phyloP scores from a whole-genome alignment of 1,139 yeast genomes.

The Hansenula anomala region DNA sequence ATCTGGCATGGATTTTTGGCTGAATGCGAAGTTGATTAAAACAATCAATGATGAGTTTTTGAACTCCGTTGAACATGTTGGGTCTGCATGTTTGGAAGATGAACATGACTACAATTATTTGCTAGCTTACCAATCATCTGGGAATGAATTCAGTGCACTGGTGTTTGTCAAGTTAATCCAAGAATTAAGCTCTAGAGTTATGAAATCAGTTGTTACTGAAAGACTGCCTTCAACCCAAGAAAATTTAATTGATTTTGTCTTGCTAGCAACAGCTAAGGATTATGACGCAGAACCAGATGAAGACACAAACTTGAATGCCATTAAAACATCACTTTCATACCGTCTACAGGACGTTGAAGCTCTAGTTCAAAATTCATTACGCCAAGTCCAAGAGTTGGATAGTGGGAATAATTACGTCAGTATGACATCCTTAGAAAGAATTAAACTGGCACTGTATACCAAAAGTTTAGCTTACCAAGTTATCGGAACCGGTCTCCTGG shows the following conservation, averaged over 20 bases:
- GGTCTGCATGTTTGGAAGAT: slow-evolving; percentile 14
- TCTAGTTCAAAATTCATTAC: slow-evolving; percentile 26
- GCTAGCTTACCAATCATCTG: slow-evolving; percentile 19
- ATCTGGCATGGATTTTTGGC: not conserved
- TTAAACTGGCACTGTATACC: slow-evolving; percentile 35
- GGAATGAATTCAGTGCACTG: slow-evolving; percentile 21
- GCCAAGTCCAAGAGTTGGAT: slow-evolving; percentile 32
- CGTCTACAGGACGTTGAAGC: slow-evolving; percentile 21
- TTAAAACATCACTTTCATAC: slow-evolving; percentile 6
- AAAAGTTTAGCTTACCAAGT: slow-evolving; percentile 40
- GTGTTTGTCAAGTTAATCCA: slow-evolving; percentile 18
- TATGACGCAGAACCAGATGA: slow-evolving; percentile 15
- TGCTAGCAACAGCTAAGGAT: slow-evolving; percentile 10
- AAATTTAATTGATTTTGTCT: slow-evolving; percentile 13
- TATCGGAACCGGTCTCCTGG: slow-evolving; percentile 33
- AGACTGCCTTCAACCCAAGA: slow-evolving; percentile 6
- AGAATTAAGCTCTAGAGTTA: slow-evolving; percentile 11
- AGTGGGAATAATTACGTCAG: slow-evolving; percentile 38
- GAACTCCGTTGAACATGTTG: slow-evolving; percentile 13
- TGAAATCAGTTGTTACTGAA: slow-evolving; percentile 6
- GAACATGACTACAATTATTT: slow-evolving; percentile 21
- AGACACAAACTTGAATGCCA: slow-evolving; percentile 5
- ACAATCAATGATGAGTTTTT: slow-evolving; percentile 13
- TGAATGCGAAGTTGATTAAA: slow-evolving; percentile 6
- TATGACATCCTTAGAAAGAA: slow-evolving; percentile 33